phyloP scores from a whole-genome alignment of 2,329 filamentous ascomycete species.

The Aspergillus texensis region DNA sequence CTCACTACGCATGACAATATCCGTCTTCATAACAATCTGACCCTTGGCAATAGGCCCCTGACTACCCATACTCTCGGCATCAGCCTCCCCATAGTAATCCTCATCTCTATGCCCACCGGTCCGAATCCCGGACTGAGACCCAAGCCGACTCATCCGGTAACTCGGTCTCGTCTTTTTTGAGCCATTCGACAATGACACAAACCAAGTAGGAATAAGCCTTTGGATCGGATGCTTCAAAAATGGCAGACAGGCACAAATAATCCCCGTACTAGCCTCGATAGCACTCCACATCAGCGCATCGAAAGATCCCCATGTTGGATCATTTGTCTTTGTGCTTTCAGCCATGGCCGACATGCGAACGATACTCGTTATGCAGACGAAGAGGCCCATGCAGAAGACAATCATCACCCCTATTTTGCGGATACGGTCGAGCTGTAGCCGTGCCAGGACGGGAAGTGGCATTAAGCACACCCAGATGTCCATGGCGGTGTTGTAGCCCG shows the following conservation, averaged over 20 bases:
- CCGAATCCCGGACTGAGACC: background rate
- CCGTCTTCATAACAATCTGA: constrained; percentile 12
- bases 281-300: constrained; percentile 12
- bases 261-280: constrained; percentile 12
- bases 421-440: constrained; percentile 4
- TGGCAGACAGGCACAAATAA: constrained; percentile 13
- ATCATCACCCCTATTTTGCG: constrained; percentile 9
- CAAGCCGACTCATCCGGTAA: constrained; percentile 3
- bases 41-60: constrained; percentile 6
- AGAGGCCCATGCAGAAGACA: constrained; percentile 10
- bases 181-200: constrained; percentile 1
- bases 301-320: constrained; percentile 8
- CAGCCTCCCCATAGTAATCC: background rate
- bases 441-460: constrained; percentile 4
- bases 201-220: background rate
- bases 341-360: constrained; percentile 12
- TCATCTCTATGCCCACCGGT: background rate
- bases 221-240: constrained; percentile 11
- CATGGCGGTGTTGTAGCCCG: background rate
- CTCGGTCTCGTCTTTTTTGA: constrained; percentile 3
- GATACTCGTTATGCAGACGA: constrained; percentile 9
- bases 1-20: constrained; percentile 9
- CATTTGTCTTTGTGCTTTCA: constrained; percentile 1
- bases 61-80: constrained; percentile 9
- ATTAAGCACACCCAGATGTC: constrained; percentile 9